Evolutionary conservation across 2,329 filamentous ascomycete genomes (phyloP).

Genomic region (Trichoderma semiorbis): DNA sequence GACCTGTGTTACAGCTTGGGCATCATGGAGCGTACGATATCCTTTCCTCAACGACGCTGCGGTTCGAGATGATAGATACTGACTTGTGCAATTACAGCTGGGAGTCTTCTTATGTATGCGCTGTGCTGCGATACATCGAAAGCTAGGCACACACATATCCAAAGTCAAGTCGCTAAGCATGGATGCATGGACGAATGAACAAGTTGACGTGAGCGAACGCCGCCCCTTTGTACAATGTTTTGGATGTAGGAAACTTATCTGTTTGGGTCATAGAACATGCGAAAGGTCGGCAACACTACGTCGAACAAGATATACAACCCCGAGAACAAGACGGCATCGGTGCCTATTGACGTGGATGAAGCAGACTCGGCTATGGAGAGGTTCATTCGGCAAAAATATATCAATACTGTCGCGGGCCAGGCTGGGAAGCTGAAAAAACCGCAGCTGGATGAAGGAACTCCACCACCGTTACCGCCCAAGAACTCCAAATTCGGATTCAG

Average conservation of each 20-base stretch:
- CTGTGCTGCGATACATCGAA: constrained; percentile 91
- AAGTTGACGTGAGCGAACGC: constrained; percentile 74
- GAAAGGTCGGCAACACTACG: constrained; percentile 77
- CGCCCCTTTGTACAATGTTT: neutral
- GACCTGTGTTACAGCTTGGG: constrained; percentile 64
- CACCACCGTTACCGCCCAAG: constrained; percentile 61
- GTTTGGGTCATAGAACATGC: constrained; percentile 71
- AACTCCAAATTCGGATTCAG: constrained; percentile 59
- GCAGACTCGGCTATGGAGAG: constrained; percentile 92
- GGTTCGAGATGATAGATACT: constrained; percentile 10
- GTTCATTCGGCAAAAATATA: constrained; percentile 93
- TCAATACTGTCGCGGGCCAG: constrained; percentile 49
- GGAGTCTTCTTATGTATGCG: constrained; percentile 97
- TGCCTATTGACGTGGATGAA: constrained; percentile 88
- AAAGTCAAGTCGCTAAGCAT: constrained; percentile 99
- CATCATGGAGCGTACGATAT: constrained; percentile 84
- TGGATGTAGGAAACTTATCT: neutral
- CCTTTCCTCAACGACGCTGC: constrained; percentile 4
- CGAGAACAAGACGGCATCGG: constrained; percentile 73
- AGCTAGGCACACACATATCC: constrained; percentile 94
- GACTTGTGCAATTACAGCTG: constrained; percentile 52
- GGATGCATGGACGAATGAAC: constrained; percentile 94
- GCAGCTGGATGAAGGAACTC: constrained; percentile 54
- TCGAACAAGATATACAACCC: constrained; percentile 92
- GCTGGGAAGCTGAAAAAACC: constrained; percentile 43